These are phyloP conservation scores for Lathyrus aphaca DNA, from an alignment of 306 rosid genomes.

Conservation along the genomic window DNA sequence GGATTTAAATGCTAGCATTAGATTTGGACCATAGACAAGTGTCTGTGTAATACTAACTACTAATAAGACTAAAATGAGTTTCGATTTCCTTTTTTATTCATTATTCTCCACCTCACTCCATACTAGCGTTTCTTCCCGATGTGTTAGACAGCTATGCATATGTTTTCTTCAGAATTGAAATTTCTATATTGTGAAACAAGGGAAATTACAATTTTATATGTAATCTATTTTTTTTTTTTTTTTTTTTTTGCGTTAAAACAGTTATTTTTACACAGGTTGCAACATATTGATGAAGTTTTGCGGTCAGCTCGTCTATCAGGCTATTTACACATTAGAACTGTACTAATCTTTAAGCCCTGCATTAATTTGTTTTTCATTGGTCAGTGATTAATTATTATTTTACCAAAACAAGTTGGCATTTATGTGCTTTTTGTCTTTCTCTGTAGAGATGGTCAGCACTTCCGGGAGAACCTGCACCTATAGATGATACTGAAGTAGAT, in stretches of 20 bases:
- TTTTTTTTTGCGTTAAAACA: slow-evolving; percentile 9
- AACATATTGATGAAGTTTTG: slow-evolving; percentile 85
- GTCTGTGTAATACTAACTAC: not conserved
- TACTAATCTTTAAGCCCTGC: slow-evolving; percentile 43
- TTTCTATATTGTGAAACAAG: slow-evolving; percentile 24
- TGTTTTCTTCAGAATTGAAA: slow-evolving; percentile 38
- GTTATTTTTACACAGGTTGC: slow-evolving; percentile 65
- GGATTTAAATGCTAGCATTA: slow-evolving; percentile 6
- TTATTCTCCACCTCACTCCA: slow-evolving; percentile 18
- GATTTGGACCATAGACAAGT: slow-evolving; percentile 21
- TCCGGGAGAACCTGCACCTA: slow-evolving; percentile 94
- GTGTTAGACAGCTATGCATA: slow-evolving; percentile 25
- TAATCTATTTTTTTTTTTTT: not conserved
- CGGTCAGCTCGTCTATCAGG: slow-evolving; percentile 94
- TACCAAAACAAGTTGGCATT: slow-evolving; percentile 17
- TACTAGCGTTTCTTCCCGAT: slow-evolving; percentile 31
- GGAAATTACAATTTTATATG: slow-evolving; percentile 24
- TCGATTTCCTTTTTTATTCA: slow-evolving; percentile 20
- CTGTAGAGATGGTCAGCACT: slow-evolving; percentile 84
- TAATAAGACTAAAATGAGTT: slow-evolving; percentile 24
- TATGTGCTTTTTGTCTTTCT: slow-evolving; percentile 31
- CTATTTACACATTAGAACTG: slow-evolving; percentile 86
- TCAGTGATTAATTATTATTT: slow-evolving; percentile 6
- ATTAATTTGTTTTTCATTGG: slow-evolving; percentile 21
- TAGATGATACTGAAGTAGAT: slow-evolving; percentile 85